These are phyloP conservation scores for Colletotrichum nymphaeae DNA, from an alignment of 2,329 filamentous ascomycete genomes.

Conservation along the genomic window DNA sequence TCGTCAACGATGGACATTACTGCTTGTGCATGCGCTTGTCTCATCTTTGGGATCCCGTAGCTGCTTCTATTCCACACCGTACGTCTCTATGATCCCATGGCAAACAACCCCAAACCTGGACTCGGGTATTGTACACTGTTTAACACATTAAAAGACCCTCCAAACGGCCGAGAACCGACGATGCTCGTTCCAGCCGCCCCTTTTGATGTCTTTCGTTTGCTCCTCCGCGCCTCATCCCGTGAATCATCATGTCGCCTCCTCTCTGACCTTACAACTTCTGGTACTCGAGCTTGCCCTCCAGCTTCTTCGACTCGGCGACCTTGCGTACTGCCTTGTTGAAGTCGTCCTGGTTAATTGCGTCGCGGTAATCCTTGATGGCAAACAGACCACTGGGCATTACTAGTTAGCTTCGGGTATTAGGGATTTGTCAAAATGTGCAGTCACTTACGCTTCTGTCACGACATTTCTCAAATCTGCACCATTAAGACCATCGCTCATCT, in stretches of 20 bases:
- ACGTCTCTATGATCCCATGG: slow-evolving; percentile 20
- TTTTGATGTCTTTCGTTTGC: slow-evolving; percentile 7
- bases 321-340: slow-evolving; percentile 99
- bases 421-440: background rate
- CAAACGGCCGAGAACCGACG: slow-evolving; percentile 10
- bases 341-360: slow-evolving; percentile 96
- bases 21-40: background rate
- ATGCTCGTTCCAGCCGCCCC: slow-evolving; percentile 5
- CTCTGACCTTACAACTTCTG: slow-evolving; percentile 77
- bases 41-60: background rate
- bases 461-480: slow-evolving; percentile 98
- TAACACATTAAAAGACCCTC: slow-evolving; percentile 25
- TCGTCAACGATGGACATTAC: background rate
- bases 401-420: slow-evolving; percentile 40
- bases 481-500: slow-evolving; percentile 99
- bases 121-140: slow-evolving; percentile 36
- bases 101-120: slow-evolving; percentile 35
- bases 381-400: slow-evolving; percentile 79
- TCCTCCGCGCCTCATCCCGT: background rate
- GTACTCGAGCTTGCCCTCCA: slow-evolving; percentile 98
- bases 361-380: slow-evolving; percentile 97
- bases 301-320: slow-evolving; percentile 96
- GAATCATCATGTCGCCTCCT: slow-evolving; percentile 1
- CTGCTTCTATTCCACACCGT: slow-evolving; percentile 16
- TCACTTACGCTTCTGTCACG: slow-evolving; percentile 93